Evolutionary conservation across 768 basidiomycete species (phyloP).

Genomic region (Serendipita sp.): DNA sequence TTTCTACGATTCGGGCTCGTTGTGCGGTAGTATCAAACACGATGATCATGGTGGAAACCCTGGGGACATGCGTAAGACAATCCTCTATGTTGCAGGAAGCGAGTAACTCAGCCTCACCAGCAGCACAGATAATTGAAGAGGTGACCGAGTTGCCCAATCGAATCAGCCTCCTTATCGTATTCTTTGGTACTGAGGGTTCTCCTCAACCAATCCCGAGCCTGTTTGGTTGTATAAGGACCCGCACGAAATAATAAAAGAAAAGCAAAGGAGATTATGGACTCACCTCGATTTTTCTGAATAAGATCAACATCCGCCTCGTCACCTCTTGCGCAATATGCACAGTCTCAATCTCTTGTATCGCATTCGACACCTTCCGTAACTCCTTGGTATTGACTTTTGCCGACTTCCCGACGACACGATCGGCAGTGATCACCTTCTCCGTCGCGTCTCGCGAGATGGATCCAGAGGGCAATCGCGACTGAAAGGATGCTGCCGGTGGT

Average conservation of each 20-base stretch:
- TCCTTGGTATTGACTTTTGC: constrained; percentile 48
- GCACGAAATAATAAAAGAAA: constrained; percentile 3
- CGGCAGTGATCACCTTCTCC: neutral
- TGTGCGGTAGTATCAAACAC: constrained; percentile 65
- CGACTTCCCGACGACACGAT: constrained; percentile 9
- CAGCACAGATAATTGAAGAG: constrained; percentile 8
- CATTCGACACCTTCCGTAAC: constrained; percentile 41
- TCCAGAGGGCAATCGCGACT: constrained; percentile 18
- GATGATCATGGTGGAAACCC: constrained; percentile 84
- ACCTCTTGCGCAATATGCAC: constrained; percentile 73
- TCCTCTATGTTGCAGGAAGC: neutral
- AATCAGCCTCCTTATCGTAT: constrained; percentile 46
- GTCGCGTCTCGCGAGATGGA: constrained; percentile 18
- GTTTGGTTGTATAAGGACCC: constrained; percentile 8
- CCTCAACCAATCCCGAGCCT: constrained; percentile 82
- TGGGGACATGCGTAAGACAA: constrained; percentile 19
- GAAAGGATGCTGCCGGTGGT: constrained; percentile 19
- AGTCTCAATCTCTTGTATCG: constrained; percentile 40
- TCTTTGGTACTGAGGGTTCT: constrained; percentile 57
- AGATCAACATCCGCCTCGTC: constrained; percentile 50
- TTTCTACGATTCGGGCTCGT: constrained; percentile 73
- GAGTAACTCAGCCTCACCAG: constrained; percentile 7
- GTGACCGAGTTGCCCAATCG: constrained; percentile 55
- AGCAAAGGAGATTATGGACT: constrained; percentile 14
- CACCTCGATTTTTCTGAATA: constrained; percentile 69